Base-by-base conservation (phyloP, 768 basidiomycete genomes). In the Trametes villosa region DNA sequence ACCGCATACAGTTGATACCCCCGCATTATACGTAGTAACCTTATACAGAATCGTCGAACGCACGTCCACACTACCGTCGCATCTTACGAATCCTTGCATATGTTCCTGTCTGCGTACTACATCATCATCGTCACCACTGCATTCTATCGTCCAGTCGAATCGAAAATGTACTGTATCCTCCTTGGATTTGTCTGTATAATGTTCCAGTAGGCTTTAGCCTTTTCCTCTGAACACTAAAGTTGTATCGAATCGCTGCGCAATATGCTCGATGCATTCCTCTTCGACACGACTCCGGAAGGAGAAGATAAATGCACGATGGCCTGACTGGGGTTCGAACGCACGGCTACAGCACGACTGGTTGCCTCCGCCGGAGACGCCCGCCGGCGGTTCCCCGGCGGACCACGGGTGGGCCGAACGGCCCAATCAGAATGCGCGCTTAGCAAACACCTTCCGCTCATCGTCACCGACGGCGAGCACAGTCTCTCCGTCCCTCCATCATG, bases 401-500 rank as follows among this genome's bases (percentile, higher is more conserved):
- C 33, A 54, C 41, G 42, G 54, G 42, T 38, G 56, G 18, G 44
- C 62, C 52, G 47, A 20, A 9, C 30, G 49, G 53, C 30, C 66
- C 65, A 64, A 67, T 67, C 56, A 58, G 62, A 62, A 30, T 17
- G 56, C 38, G 56, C 50, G 59, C 63, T 60, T 64, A 55, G 54
- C 58, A 56, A 62, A 62, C 60, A 56, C 38, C 46, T 22, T 33
- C 56, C 60, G 66, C 63, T 66, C 67, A 62, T 62, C 59, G 67
- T 67, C 61, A 59, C 64, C 26, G 58, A 60, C 67, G 64, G 53
- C 42, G 67, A 65, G 59, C 62, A 54, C 63, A 49, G 22, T 50
- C 57, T 53, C 42, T 55, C 36, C 57, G 41, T 56, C 33, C 41
- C 51, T 50, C 55, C 53, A 56, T 67, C 71, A 85, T 86, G 85